Evolutionary conservation across 768 basidiomycete species (phyloP).

Genomic region (Calocybe gangraenosa): DNA sequence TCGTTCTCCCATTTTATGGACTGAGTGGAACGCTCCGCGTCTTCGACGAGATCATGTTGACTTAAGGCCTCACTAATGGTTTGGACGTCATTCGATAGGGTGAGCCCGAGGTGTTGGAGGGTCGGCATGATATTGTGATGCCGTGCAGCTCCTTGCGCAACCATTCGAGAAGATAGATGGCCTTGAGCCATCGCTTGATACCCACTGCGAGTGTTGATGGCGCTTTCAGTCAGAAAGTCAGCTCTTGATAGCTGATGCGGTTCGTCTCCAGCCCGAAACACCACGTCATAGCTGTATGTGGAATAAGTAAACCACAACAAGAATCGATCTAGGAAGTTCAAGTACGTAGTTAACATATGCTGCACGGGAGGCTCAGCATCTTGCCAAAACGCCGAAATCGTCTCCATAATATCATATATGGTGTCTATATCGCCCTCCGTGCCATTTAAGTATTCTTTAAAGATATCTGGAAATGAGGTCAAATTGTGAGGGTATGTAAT

Average conservation of each 20-base stretch:
- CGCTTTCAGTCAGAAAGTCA: conserved; percentile 54
- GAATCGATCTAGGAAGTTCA: neutral
- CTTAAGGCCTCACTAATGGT: conserved; percentile 35
- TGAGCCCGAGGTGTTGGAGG: conserved; percentile 37
- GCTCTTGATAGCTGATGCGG: conserved; percentile 38
- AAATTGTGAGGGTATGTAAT: neutral
- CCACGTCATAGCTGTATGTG: conserved; percentile 55
- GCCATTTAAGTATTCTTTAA: conserved; percentile 23
- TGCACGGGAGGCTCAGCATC: conserved; percentile 42
- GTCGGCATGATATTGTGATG: conserved; percentile 43
- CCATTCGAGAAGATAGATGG: conserved; percentile 33
- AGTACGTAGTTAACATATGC: conserved; percentile 60
- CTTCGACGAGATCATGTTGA: conserved; percentile 37
- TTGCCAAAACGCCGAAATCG: conserved; percentile 55
- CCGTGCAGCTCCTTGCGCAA: conserved; percentile 48
- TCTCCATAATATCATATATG: conserved; percentile 47
- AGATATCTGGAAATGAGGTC: conserved; percentile 32
- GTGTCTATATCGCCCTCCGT: conserved; percentile 33
- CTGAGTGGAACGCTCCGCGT: conserved; percentile 29
- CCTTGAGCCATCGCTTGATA: conserved; percentile 50
- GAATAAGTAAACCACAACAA: conserved; percentile 2
- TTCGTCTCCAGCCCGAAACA: conserved; percentile 50
- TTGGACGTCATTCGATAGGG: conserved; percentile 29
- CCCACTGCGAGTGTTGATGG: conserved; percentile 47
- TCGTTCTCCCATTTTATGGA: conserved; percentile 46